Base-by-base conservation (phyloP, 495 filamentous ascomycete species). In the Penicillium taxi region DNA sequence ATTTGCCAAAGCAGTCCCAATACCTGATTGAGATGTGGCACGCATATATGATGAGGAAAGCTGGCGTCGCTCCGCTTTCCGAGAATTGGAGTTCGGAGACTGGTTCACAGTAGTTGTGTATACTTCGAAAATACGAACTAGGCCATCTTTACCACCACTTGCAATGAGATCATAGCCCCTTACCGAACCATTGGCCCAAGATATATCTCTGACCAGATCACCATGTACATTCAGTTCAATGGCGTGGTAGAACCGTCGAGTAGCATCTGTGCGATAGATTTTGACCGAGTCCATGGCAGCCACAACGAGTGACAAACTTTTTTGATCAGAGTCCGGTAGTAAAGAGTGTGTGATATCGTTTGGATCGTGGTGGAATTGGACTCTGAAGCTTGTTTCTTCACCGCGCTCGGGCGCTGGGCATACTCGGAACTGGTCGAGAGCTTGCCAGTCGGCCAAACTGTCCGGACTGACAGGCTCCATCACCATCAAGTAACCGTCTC, bases 391-490 rank as follows among this genome's bases (percentile, higher is more conserved):
- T 11, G 83, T 83, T 56, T 99, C 93, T 37, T 87, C 86, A 26
- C 83, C 84, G 34, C 82, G 72, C 22, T 67, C 59, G 2, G 77
- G 77, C 42, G 74, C 53, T 43, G 64, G 50, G 53, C 82, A 72
- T 43, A 83, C 63, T 58, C 77, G 63, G 64, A 82, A 69, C 61
- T 77, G 72, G 52, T 90, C 85, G 11, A 94, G 53, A 9, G 74
- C 62, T 12, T 73, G 71, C 80, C 85, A 96, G 34, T 83, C 79
- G 12, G 75, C 71, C 27, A 94, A 63, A 40, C 80, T 81, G 48
- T 91, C 85, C n/a, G 84, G 80, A 32, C 85, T 84, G 27, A 83
- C 79, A 29, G 90, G 90, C 56, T 96, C 91, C 55, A 80, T 83
- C 11, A 96, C 70, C 35, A 75, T 77, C 16, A 96, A 67, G 23